These are phyloP conservation scores for Fusarium dlaminii DNA, from an alignment of 2,329 filamentous ascomycete genomes.

Conservation along the genomic window DNA sequence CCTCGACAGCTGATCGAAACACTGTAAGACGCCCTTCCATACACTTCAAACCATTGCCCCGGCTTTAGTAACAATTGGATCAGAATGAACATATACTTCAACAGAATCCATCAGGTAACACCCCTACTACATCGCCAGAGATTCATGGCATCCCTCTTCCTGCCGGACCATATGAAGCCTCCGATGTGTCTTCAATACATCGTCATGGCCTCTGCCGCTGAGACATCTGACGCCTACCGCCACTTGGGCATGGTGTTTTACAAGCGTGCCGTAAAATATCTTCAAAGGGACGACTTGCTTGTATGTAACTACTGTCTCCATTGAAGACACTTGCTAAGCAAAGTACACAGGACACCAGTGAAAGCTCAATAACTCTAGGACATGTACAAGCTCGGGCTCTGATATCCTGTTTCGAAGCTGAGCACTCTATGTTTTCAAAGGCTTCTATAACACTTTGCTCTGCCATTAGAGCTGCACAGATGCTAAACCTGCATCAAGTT, in stretches of 20 bases:
- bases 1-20: constrained; percentile 2
- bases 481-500: neutral
- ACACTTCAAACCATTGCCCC: neutral
- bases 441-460: constrained; percentile 14
- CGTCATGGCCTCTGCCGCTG: constrained; percentile 15
- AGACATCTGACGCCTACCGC: neutral
- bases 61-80: neutral
- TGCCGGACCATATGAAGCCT: neutral
- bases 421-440: constrained; percentile 19
- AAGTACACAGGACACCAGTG: neutral
- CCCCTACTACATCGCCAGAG: constrained; percentile 11
- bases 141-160: neutral
- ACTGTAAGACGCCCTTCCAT: neutral
- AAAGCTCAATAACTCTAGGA: neutral
- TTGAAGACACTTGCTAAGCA: neutral
- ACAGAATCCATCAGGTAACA: neutral
- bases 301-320: neutral
- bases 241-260: neutral
- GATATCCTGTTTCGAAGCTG: constrained; percentile 15
- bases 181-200: constrained; percentile 23
- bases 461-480: constrained; percentile 5
- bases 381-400: constrained; percentile 6
- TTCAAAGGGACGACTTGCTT: neutral
- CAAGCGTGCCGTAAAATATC: neutral
- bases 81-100: constrained; percentile 5